Percentiles rank a stretch among this genome's conserved stretches.
Conservation (phyloP, 495 filamentous ascomycete species). For the Halenospora varia region DNA sequence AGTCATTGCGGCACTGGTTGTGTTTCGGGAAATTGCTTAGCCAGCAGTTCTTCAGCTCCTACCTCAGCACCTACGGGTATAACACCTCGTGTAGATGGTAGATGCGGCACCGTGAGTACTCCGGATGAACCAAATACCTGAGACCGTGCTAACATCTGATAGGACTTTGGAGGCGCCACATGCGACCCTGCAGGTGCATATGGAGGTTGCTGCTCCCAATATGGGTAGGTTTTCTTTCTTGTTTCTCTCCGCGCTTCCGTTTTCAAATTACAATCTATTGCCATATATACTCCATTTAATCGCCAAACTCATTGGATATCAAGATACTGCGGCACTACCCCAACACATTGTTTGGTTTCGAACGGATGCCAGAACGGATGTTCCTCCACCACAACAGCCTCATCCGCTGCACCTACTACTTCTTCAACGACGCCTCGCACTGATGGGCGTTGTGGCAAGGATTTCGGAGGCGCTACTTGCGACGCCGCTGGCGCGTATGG, state of each 20-base stretch:
- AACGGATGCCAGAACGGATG: slow-evolving; percentile 34
- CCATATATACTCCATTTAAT: not conserved
- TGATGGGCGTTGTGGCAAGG: slow-evolving; percentile 22
- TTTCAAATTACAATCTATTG: not conserved
- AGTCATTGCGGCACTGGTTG: slow-evolving; percentile 28
- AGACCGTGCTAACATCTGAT: no score
- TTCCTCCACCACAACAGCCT: slow-evolving; percentile 4
- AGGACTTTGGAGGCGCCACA: slow-evolving; percentile 21
- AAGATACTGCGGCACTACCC: slow-evolving; percentile 21
- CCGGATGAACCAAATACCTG: not conserved
- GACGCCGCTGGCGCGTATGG: slow-evolving; percentile 21
- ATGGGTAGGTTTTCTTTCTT: slow-evolving; percentile 19
- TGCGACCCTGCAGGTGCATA: slow-evolving; percentile 25
- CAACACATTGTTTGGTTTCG: slow-evolving; percentile 12
- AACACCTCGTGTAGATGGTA: slow-evolving; percentile 23
- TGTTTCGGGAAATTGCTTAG: slow-evolving; percentile 27
- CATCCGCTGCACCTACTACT: not conserved
- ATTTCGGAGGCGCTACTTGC: slow-evolving; percentile 22
- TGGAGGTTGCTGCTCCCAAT: slow-evolving; percentile 28
- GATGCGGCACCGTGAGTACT: slow-evolving; percentile 22
- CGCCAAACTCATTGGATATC: not conserved
- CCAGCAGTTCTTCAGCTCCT: not conserved
- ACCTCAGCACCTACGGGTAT: not conserved
- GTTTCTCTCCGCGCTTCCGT: not conserved
- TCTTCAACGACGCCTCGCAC: slow-evolving; percentile 12